Base-by-base conservation (phyloP, 2,329 filamentous ascomycete genomes). In the Orbilia oligospora region DNA sequence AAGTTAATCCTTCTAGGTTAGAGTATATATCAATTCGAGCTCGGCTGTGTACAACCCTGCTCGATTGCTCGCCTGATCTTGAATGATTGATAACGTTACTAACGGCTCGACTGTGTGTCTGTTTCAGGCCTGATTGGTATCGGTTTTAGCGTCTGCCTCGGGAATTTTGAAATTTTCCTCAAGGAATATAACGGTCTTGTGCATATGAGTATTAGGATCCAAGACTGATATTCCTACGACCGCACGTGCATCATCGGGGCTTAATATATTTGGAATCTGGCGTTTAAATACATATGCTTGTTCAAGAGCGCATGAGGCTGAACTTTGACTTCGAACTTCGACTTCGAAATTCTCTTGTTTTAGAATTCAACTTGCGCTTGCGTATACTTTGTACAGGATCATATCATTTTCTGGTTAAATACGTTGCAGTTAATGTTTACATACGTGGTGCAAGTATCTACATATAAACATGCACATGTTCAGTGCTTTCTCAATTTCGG, bases 61-160 rank as follows among this genome's bases (percentile, higher is more conserved):
- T 12, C 12, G 2, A n/a, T 14, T 38, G 36, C 14, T 46, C 41
- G 16, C 16, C 14, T 46, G 41, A 5, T 46, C 44, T 20, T 12
- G 44, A n/a, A n/a, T n/a, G n/a, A n/a, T n/a, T n/a, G 44, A 20
- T 46, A 46, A 18, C 44, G 6, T 22, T 58, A 27, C 30, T 20
- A 9, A 22, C 30, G 10, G 8, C 18, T 36, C 30, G 10, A 20
- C 18, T 36, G n/a, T 1, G 30, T 3, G 16, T 22, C 24, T n/a
- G 30, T 22, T 30, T 38, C 30, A 58, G 53, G 53, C 53, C 53
- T 38, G 53, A 38, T 38, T 58, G 53, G 53, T 36, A 58, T 58
- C 53, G n/a, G 53, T 38, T 58, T 58, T 58, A 14, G 30, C 9
- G 9, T 22, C 9, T 38, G n/a, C 20, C 18, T 22, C 18, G 51